Conservation (phyloP, 176 grass and related monocot species). For the barley (Hordeum vulgare) region MorexV3_pseudomolecules_assembly NC_058524.1:424261900-424262399, state of each 20-base stretch:
- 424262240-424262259: conserved; percentile 1
- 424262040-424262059: not conserved
- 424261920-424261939: not conserved
- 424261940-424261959: not conserved
- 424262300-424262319: not conserved
- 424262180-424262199: not conserved
- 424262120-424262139: not conserved
- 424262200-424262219: not conserved
- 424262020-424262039: not conserved
- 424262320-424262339: not conserved
- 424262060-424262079: not conserved
- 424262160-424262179: not conserved
- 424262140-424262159: not conserved
- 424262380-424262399: not conserved
- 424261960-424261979: not conserved
- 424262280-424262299: not conserved
- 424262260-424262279: conserved; percentile 1
- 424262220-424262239: not conserved
- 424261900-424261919: not conserved
- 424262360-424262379: not conserved
- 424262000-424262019: not conserved
- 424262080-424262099: not conserved
- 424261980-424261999: not conserved
- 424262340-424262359: not conserved
- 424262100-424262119: not conserved